These are phyloP conservation scores for Diaporthe vexans DNA, from an alignment of 2,329 filamentous ascomycete genomes.

Conservation along the genomic window DNA sequence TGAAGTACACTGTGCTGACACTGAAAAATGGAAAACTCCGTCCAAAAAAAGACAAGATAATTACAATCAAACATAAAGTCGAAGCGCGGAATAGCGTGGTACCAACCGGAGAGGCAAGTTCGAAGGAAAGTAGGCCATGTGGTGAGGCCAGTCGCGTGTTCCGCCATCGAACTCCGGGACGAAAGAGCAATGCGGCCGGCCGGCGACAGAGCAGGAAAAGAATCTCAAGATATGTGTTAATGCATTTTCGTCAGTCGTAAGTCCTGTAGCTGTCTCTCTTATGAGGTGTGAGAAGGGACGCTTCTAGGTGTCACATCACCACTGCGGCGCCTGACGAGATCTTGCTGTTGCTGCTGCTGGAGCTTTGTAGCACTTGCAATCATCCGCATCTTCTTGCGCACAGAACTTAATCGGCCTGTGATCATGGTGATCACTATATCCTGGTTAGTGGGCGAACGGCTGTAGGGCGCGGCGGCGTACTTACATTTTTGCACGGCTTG, in stretches of 20 bases:
- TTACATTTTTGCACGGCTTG: constrained; percentile 80
- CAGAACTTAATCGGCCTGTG: constrained; percentile 65
- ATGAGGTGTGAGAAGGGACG: constrained; percentile 63
- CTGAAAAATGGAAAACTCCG: constrained; percentile 5
- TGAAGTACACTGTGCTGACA: constrained; percentile 20
- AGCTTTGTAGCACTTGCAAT: constrained; percentile 71
- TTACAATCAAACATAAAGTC: constrained; percentile 20
- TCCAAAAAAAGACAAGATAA: constrained; percentile 5
- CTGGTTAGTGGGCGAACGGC: constrained; percentile 46
- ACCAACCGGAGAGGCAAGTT: constrained; percentile 1
- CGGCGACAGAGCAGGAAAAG: neutral
- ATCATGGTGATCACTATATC: constrained; percentile 74
- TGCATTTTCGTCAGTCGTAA: constrained; percentile 51
- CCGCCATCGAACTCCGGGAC: constrained; percentile 20
- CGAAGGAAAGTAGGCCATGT: neutral
- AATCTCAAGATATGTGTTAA: constrained; percentile 12
- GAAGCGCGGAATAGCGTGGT: neutral
- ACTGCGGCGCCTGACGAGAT: constrained; percentile 63
- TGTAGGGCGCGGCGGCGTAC: constrained; percentile 48
- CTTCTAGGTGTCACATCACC: constrained; percentile 70
- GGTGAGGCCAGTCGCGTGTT: neutral
- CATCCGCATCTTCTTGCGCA: constrained; percentile 73
- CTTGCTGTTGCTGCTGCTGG: constrained; percentile 59
- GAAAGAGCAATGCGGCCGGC: constrained; percentile 6
- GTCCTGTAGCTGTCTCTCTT: constrained; percentile 41